A percentile compares a stretch with the other conserved stretches of the same genome.
Evolutionary conservation across 257 asterid species (phyloP).

Genomic region (Capsicum rhomboideum): DNA sequence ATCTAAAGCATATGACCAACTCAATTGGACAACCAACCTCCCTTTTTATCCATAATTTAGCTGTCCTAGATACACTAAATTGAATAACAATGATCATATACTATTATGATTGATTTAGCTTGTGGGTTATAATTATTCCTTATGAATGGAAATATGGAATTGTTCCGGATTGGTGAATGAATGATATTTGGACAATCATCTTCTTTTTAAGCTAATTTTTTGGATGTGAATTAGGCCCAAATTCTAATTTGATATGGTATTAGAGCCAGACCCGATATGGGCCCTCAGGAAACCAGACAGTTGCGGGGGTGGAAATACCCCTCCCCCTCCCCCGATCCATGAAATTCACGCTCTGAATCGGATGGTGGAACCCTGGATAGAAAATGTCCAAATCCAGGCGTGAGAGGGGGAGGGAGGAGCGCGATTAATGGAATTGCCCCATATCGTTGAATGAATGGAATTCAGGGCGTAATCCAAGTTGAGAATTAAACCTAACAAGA

Average conservation of each 20-base stretch:
- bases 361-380: not conserved
- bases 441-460: not conserved
- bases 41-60: not conserved
- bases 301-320: not conserved
- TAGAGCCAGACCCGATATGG: not conserved
- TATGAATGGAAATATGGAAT: not conserved
- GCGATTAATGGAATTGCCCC: not conserved
- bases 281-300: not conserved
- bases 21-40: not conserved
- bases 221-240: not conserved
- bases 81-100: not conserved
- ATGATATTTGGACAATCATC: not conserved
- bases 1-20: not conserved
- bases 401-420: too few relatives aligned
- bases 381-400: too few relatives aligned
- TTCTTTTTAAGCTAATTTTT: not conserved
- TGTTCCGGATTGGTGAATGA: not conserved
- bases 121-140: not conserved
- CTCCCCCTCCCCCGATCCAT: not conserved
- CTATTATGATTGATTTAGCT: not conserved
- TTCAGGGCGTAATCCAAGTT: too few relatives aligned
- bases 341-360: not conserved
- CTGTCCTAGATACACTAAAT: not conserved
- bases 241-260: not conserved
- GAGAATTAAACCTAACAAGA: not conserved